phyloP scores from a whole-genome alignment of 441 rosid species.

The Pelargonium australe region DNA sequence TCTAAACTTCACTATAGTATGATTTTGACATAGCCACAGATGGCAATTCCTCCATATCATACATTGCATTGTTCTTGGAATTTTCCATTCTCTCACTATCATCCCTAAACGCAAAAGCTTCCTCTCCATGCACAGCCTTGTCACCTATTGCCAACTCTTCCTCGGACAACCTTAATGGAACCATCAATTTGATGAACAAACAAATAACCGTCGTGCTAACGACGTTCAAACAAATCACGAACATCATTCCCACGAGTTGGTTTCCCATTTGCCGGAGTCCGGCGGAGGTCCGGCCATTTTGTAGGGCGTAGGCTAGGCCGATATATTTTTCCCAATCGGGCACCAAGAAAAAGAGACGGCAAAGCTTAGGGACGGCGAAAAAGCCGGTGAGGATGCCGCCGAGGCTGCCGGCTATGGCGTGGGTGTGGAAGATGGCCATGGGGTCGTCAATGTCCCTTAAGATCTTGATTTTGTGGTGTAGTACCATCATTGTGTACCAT shows the following conservation, averaged over 20 bases:
- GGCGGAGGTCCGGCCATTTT: slow-evolving; percentile 5
- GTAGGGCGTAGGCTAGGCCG: slow-evolving; percentile 36
- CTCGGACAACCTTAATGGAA: slow-evolving; percentile 43
- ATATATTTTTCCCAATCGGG: slow-evolving; percentile 17
- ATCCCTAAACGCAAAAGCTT: slow-evolving; percentile 53
- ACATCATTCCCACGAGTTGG: slow-evolving; percentile 41
- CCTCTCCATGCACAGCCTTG: slow-evolving; percentile 55
- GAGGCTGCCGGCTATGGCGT: slow-evolving; percentile 49
- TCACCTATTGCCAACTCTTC: slow-evolving; percentile 52
- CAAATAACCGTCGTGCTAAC: slow-evolving; percentile 46
- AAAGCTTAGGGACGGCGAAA: slow-evolving; percentile 45
- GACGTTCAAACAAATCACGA: slow-evolving; percentile 40
- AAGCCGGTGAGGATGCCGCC: slow-evolving; percentile 55
- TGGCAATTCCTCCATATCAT: background rate
- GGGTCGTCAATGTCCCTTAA: slow-evolving; percentile 62
- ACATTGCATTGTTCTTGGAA: background rate
- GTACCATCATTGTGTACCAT: slow-evolving; percentile 60
- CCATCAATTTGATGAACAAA: slow-evolving; percentile 34
- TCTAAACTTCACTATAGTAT: background rate
- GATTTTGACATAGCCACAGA: background rate
- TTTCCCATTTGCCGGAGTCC: slow-evolving; percentile 34
- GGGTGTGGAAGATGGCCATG: slow-evolving; percentile 57
- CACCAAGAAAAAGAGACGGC: slow-evolving; percentile 21
- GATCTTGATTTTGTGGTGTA: slow-evolving; percentile 42
- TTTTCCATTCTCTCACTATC: slow-evolving; percentile 29